phyloP scores from a whole-genome alignment of 2,329 filamentous ascomycete species.

The Microdochium trichocladiopsis region DNA sequence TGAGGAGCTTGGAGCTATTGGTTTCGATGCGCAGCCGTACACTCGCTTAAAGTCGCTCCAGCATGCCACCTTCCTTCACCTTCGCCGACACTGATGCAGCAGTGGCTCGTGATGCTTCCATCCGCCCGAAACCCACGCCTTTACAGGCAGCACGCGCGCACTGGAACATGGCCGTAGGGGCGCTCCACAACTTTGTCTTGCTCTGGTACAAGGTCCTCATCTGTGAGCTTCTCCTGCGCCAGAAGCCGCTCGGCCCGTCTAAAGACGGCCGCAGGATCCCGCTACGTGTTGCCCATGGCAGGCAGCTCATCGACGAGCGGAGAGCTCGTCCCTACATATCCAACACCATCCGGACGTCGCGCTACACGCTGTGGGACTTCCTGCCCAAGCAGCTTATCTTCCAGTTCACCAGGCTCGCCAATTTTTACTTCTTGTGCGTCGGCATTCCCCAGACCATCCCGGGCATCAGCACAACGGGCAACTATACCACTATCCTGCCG shows the following conservation, averaged over 20 bases:
- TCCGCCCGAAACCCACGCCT: conserved; percentile 2
- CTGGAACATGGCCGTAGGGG: conserved; percentile 8
- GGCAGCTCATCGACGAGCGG: conserved; percentile 39
- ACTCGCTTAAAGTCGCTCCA: not conserved
- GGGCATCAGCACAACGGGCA: conserved; percentile 69
- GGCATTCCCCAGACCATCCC: conserved; percentile 79
- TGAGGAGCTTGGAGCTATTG: no score
- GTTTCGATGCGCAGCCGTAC: not conserved
- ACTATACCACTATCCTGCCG: conserved; percentile 66
- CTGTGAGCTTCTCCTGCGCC: conserved; percentile 47
- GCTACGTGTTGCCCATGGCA: conserved; percentile 27
- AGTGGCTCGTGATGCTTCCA: not conserved
- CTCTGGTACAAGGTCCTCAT: conserved; percentile 30
- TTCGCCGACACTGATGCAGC: not conserved
- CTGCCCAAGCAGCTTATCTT: conserved; percentile 78
- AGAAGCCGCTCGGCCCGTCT: conserved; percentile 62
- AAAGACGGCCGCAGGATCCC: conserved; percentile 57
- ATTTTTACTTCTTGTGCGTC: conserved; percentile 82
- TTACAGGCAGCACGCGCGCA: conserved; percentile 8
- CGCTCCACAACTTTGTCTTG: conserved; percentile 8
- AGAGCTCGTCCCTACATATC: conserved; percentile 42
- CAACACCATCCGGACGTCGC: conserved; percentile 70
- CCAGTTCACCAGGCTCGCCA: conserved; percentile 79
- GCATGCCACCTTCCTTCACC: not conserved
- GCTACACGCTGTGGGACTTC: conserved; percentile 81